Evolutionary conservation across 2,329 filamentous ascomycete species (phyloP).

Genomic region (Colletotrichum incanum): DNA sequence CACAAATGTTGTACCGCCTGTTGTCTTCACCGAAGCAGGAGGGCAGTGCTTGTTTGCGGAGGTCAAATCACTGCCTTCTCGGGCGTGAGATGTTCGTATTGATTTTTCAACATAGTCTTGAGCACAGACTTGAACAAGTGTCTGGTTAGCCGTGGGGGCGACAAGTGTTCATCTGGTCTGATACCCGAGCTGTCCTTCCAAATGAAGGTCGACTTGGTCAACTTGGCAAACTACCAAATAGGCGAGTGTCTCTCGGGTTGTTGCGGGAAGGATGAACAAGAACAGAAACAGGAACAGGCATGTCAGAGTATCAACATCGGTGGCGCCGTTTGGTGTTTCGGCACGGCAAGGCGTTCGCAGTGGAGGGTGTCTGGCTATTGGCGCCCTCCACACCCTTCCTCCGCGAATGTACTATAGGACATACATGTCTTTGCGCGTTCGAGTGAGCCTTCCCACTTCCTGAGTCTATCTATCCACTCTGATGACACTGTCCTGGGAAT

Average conservation of each 20-base stretch:
- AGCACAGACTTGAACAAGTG: slow-evolving; percentile 6
- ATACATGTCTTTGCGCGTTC: neutral
- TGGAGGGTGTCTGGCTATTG: neutral
- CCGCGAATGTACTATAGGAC: neutral
- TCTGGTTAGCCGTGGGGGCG: neutral
- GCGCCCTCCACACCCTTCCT: neutral
- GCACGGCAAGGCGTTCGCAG: slow-evolving; percentile 8
- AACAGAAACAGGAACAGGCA: neutral
- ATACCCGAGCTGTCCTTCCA: slow-evolving; percentile 10
- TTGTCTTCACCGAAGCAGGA: slow-evolving; percentile 24
- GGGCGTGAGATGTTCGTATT: slow-evolving; percentile 6
- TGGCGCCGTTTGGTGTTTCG: slow-evolving; percentile 30
- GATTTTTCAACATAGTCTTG: neutral
- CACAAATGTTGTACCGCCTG: neutral
- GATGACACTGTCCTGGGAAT: neutral
- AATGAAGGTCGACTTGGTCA: neutral
- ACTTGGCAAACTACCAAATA: neutral
- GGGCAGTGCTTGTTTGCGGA: slow-evolving; percentile 19
- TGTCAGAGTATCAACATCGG: slow-evolving; percentile 10
- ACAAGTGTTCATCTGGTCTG: slow-evolving; percentile 10
- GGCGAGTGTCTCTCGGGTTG: slow-evolving; percentile 1
- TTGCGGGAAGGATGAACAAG: slow-evolving; percentile 3
- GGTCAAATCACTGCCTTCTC: neutral
- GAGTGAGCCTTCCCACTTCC: neutral
- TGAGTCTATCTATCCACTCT: neutral